phyloP scores from a whole-genome alignment of 352 stramenopile species.

The Discostella stelligera region DNA sequence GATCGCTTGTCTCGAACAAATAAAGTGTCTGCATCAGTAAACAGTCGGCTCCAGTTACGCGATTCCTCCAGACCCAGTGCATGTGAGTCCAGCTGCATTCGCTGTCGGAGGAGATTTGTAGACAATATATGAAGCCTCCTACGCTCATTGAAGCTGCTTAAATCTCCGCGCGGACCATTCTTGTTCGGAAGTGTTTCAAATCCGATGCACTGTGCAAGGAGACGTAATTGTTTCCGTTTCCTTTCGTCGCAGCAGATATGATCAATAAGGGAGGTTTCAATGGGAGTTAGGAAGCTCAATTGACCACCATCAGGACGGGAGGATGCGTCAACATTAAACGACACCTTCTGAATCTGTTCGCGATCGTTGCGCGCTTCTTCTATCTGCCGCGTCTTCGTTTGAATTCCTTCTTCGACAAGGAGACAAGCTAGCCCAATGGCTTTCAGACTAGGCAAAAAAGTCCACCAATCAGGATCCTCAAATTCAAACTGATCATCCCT shows the following conservation, averaged over 20 bases:
- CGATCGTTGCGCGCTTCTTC: background rate
- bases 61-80: conserved; percentile 53
- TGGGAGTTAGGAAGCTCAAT: conserved; percentile 9
- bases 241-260: conserved; percentile 63
- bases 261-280: conserved; percentile 51
- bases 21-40: conserved; percentile 71
- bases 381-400: background rate
- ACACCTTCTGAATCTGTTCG: conserved; percentile 17
- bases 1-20: conserved; percentile 73
- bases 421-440: conserved; percentile 78
- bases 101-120: conserved; percentile 51
- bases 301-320: background rate
- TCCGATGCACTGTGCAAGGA: conserved; percentile 47
- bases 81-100: conserved; percentile 70
- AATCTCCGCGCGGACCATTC: conserved; percentile 49
- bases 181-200: conserved; percentile 48
- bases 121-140: conserved; percentile 65
- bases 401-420: conserved; percentile 56
- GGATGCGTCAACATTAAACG: conserved; percentile 19
- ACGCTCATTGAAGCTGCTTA: conserved; percentile 58
- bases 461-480: conserved; percentile 82
- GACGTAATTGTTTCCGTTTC: conserved; percentile 59
- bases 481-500: conserved; percentile 74
- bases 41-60: conserved; percentile 67
- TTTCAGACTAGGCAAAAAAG: conserved; percentile 78